Evolutionary conservation across 2,329 filamentous ascomycete species (phyloP), one percentile per base, ranked within the genome.

Genomic region (Monosporascus sp.): DNA sequence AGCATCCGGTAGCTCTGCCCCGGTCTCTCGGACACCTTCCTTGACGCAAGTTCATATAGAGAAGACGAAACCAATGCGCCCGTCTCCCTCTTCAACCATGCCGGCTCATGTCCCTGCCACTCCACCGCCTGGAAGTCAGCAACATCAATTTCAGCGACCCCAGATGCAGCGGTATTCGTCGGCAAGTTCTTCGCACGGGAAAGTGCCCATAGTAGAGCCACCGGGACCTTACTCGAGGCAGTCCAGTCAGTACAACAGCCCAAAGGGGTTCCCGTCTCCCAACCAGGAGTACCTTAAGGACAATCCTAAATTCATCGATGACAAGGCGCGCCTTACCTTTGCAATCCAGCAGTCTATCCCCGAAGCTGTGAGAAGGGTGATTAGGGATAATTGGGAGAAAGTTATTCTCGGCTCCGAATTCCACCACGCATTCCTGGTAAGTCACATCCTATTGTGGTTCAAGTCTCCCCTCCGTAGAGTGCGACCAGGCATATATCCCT

Each of bases 311-410:
- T 74, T 73, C 51, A 45, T 62, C 2, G 69, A 75, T n/a, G 74
- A 78, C 54, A 60, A 68, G 25, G 63, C 64, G 5, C 69, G 70
- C 36, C 62, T 77, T 20, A 71, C 63, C 5, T 70, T 66, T 56
- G 67, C 71, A 20, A 64, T 82, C 5, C 67, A 71, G 17, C 70
- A 71, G 43, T 67, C 73, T 15, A 58, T 73, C 7, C 68, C 77
- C 1, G 67, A 74, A 35, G 71, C 74, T n/a, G 75, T 81, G 20
- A 72, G 78, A 14, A 74, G 75, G 45, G 72, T 72, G 1, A 58
- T 82, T 11, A 71, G 79, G 24, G 78, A 80, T 55, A 71, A 76
- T 51, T 80, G 77, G 75, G 68, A 78, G 43, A 79, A 75, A 57
- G 74, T 74, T 18, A 56, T 81, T 2, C 51, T 75, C 3, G 79